These are phyloP conservation scores for Amanita phalloides DNA, from an alignment of 768 basidiomycete species.

Conservation along the genomic window DNA sequence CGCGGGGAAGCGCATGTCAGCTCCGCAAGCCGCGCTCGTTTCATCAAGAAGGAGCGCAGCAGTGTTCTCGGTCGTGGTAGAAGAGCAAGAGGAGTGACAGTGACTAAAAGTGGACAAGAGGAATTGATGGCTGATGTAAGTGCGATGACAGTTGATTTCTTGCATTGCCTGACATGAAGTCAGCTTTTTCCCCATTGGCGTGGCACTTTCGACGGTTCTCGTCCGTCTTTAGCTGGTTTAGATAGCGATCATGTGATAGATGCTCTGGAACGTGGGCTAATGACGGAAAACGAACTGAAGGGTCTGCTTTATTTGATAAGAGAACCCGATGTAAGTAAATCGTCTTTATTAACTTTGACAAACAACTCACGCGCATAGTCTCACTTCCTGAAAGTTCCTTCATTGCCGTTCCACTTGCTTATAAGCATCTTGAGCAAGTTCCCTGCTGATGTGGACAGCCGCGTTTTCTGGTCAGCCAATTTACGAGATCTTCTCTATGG, in stretches of 20 bases:
- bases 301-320: slow-evolving; percentile 60
- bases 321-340: slow-evolving; percentile 55
- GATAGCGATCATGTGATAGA: slow-evolving; percentile 44
- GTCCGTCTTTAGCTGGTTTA: slow-evolving; percentile 58
- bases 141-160: slow-evolving; percentile 7
- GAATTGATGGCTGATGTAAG: slow-evolving; percentile 75
- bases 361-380: slow-evolving; percentile 32
- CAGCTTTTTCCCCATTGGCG: slow-evolving; percentile 78
- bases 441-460: slow-evolving; percentile 64
- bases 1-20: slow-evolving; percentile 35
- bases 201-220: slow-evolving; percentile 59
- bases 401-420: slow-evolving; percentile 72
- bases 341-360: slow-evolving; percentile 5
- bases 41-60: slow-evolving; percentile 37
- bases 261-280: slow-evolving; percentile 53
- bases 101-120: slow-evolving; percentile 70
- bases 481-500: slow-evolving; percentile 62
- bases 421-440: slow-evolving; percentile 70
- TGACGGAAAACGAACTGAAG: slow-evolving; percentile 58
- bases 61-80: slow-evolving; percentile 69
- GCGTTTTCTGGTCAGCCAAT: slow-evolving; percentile 59
- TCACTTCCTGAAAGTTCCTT: slow-evolving; percentile 80
- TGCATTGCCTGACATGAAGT: not conserved
- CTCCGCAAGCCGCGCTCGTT: slow-evolving; percentile 3
- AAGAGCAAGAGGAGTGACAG: slow-evolving; percentile 73